Base-by-base conservation (phyloP, 345 rosid species). In the Anacardium occidentale region DNA sequence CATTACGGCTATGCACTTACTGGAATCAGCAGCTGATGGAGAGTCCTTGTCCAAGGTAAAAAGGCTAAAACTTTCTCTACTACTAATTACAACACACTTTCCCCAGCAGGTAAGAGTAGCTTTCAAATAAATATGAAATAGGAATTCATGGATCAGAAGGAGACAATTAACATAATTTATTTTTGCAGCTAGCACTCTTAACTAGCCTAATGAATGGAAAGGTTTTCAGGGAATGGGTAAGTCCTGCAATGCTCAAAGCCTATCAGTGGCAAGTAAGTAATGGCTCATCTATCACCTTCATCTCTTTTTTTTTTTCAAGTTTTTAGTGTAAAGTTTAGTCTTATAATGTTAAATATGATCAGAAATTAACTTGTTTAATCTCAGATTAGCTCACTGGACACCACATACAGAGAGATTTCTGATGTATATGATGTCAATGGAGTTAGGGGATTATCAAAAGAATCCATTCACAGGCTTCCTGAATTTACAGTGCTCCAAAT, bases 191-290 rank as follows among this genome's bases (percentile, higher is more conserved):
- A 60, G 93, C 86, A 22, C 74, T 94, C 11, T 67, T 94, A 3
- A 68, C 68, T 56, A 91, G 96, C 75, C 67, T 91, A 69, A 61
- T 94, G 75, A 84, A 83, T 83, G 97, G 97, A 48, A 90, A 90
- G 74, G 87, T 84, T 0, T 84, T 88, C 80, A 76, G 82, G 80
- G 98, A 88, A 70, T 83, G 94, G 90, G 97, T 86, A 32, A 74
- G 88, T 75, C 96, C 93, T 34, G 92, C 88, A 24, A 65, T 93
- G 75, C 83, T 90, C 45, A 90, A 90, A 83, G 97, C 98, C 10
- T 94, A 94, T 70, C 98, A 94, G 66, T 89, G 90, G 90, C 98
- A 90, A 83, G 98, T 85, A 78, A 89, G 92, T 86, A 22, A 12
- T 44, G 20, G 40, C 66, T 29, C 3, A 29, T 29, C 3, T 29